A percentile compares a stretch with the other conserved stretches of the same genome.
Conservation (phyloP, 768 basidiomycete species). For the Porpolomopsis calyptriformis region DNA sequence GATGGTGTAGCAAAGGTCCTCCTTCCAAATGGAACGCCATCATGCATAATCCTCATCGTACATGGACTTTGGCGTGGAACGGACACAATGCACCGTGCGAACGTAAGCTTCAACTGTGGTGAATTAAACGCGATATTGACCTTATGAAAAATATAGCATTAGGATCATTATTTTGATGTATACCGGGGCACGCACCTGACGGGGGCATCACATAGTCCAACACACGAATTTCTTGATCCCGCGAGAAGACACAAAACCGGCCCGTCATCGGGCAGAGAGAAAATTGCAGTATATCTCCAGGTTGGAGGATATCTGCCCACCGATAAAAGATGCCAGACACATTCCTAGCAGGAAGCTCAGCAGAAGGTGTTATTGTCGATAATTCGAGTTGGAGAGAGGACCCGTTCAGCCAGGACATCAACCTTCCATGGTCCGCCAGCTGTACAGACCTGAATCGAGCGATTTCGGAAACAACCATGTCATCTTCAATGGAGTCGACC, state of each 20-base stretch:
- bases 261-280: neutral
- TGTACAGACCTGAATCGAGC: neutral
- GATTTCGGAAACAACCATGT: neutral
- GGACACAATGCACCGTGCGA: no score
- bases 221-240: neutral
- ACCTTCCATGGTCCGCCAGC: neutral
- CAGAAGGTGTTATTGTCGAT: neutral
- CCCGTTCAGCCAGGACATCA: neutral
- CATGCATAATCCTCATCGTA: no score
- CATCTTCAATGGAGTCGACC: neutral
- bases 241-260: neutral
- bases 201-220: constrained; percentile 1
- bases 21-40: no score
- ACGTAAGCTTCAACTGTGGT: no score
- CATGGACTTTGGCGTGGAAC: no score
- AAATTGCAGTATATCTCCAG: neutral
- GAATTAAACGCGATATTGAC: no score
- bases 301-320: neutral
- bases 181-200: no score
- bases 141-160: no score
- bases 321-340: neutral
- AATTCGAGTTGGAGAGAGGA: neutral
- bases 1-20: no score
- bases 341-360: neutral
- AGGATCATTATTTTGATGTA: no score